These are phyloP conservation scores for Claviceps purpurea DNA, from an alignment of 2,329 filamentous ascomycete species.

Conservation along the genomic window DNA sequence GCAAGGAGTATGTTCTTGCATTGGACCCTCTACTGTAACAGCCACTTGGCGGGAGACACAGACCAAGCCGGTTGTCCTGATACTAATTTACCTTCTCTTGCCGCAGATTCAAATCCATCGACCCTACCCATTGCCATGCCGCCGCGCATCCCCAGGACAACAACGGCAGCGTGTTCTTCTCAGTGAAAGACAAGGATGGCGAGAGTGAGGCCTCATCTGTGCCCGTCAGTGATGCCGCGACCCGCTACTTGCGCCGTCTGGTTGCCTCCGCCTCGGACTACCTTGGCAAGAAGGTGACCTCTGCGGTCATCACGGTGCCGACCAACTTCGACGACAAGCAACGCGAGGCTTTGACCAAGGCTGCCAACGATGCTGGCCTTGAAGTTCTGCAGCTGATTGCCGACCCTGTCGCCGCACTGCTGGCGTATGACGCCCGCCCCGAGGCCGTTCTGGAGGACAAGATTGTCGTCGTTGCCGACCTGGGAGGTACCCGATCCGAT, in stretches of 20 bases:
- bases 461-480: conserved; percentile 78
- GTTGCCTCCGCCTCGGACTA: conserved; percentile 78
- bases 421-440: conserved; percentile 81
- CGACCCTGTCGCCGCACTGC: conserved; percentile 76
- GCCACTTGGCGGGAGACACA: not conserved
- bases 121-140: conserved; percentile 86
- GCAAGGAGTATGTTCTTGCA: conserved; percentile 59
- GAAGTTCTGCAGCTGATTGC: conserved; percentile 88
- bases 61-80: not conserved
- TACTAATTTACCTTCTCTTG: not conserved
- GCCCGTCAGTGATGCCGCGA: conserved; percentile 67
- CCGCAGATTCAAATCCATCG: conserved; percentile 76
- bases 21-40: not conserved
- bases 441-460: conserved; percentile 70
- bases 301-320: conserved; percentile 87
- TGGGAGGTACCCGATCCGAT: conserved; percentile 87
- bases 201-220: conserved; percentile 53
- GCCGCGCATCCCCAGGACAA: conserved; percentile 77
- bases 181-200: conserved; percentile 60
- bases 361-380: conserved; percentile 67
- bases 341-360: conserved; percentile 63
- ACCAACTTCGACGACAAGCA: conserved; percentile 87
- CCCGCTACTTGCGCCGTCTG: conserved; percentile 72
- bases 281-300: conserved; percentile 82
- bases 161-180: conserved; percentile 63